These are phyloP conservation scores for Russula olivacea DNA, from an alignment of 768 basidiomycete species.

Conservation along the genomic window DNA sequence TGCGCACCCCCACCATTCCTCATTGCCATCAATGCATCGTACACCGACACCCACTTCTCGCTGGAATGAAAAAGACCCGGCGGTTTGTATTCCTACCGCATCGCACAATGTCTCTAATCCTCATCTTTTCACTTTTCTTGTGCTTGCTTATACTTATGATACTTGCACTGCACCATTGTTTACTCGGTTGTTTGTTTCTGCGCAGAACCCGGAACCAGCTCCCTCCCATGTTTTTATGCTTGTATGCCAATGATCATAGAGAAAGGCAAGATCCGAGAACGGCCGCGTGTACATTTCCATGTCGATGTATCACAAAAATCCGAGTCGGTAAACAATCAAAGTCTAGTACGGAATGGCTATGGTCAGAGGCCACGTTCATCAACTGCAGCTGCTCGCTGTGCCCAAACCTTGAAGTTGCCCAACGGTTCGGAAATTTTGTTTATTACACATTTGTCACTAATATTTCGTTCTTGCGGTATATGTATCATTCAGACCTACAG, in stretches of 20 bases:
- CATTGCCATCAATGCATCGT: slow-evolving; percentile 19
- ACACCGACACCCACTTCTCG: slow-evolving; percentile 16
- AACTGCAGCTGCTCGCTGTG: background rate
- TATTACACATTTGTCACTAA: background rate
- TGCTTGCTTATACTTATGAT: slow-evolving; percentile 26
- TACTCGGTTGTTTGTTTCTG: slow-evolving; percentile 18
- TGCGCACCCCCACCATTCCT: slow-evolving; percentile 1
- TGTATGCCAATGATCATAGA: slow-evolving; percentile 22
- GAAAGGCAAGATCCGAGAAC: slow-evolving; percentile 18
- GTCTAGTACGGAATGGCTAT: background rate
- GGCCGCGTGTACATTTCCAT: background rate
- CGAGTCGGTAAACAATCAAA: background rate
- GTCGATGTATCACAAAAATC: background rate
- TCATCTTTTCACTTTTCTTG: slow-evolving; percentile 14
- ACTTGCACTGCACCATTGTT: slow-evolving; percentile 15
- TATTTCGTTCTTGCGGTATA: background rate
- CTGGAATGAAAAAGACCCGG: slow-evolving; percentile 20
- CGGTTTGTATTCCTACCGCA: slow-evolving; percentile 23
- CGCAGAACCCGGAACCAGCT: slow-evolving; percentile 18
- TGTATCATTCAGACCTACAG: background rate
- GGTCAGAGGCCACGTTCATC: background rate
- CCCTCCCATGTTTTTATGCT: slow-evolving; percentile 17
- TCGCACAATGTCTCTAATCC: slow-evolving; percentile 19
- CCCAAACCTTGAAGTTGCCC: background rate
- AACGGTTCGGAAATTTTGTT: background rate